phyloP scores from a whole-genome alignment of 2,329 filamentous ascomycete species.

The Calonectria pteridis region DNA sequence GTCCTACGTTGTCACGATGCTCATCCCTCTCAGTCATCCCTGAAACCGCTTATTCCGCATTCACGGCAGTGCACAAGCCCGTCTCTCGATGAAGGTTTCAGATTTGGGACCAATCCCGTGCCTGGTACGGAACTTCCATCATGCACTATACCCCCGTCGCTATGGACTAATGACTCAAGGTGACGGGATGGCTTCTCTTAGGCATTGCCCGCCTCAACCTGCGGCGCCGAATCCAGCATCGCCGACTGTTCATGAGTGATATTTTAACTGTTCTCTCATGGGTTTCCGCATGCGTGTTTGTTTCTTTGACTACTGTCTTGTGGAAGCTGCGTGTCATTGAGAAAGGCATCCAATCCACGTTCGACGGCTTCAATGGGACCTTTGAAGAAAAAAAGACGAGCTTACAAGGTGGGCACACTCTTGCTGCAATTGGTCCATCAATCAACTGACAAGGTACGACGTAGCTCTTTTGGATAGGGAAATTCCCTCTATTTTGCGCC shows the following conservation, averaged over 20 bases:
- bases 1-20: neutral
- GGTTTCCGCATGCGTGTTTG: neutral
- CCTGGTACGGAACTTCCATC: neutral
- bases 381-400: neutral
- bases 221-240: constrained; percentile 27
- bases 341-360: neutral
- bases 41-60: neutral
- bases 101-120: neutral
- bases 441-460: neutral
- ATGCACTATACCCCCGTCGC: neutral
- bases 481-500: constrained; percentile 18
- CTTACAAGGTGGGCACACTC: neutral
- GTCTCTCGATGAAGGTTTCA: neutral
- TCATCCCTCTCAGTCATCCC: neutral
- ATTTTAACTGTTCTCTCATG: constrained; percentile 25
- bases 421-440: accelerated
- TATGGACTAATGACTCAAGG: neutral
- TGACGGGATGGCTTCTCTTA: neutral
- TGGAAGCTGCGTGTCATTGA: constrained; percentile 25
- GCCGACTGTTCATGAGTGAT: constrained; percentile 21
- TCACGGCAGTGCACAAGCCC: neutral
- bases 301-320: constrained; percentile 13
- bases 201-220: constrained; percentile 27
- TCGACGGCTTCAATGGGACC: neutral
- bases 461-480: constrained; percentile 26